A percentile compares a stretch with the other conserved stretches of the same genome.
Conservation (phyloP, 208 protist species). For the Balamuthia mandrillaris region DNA sequence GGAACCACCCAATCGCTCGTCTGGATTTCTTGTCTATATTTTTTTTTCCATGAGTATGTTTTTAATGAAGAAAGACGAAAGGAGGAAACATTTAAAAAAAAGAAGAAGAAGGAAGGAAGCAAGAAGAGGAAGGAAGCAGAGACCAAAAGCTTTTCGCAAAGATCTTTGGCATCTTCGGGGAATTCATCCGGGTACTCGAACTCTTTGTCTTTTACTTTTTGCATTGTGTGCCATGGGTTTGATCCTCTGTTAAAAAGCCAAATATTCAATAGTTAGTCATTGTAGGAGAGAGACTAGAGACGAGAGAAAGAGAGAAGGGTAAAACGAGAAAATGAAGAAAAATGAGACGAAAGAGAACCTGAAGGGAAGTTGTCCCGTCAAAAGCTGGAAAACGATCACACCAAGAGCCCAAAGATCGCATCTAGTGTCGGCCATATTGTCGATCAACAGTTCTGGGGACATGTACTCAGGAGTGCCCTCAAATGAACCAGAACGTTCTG, state of each 20-base stretch:
- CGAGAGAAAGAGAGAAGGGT: too few relatives aligned
- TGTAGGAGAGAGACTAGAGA: not conserved
- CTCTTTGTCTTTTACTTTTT: not conserved
- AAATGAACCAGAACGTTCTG: constrained; percentile 47
- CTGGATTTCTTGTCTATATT: not conserved
- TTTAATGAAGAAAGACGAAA: not conserved
- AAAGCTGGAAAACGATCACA: constrained; percentile 64
- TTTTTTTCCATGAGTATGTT: not conserved
- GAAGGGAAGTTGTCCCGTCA: constrained; percentile 53
- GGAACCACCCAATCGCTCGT: not conserved
- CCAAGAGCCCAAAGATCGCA: constrained; percentile 65
- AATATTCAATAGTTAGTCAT: not conserved
- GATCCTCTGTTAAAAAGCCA: not conserved
- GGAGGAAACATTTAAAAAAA: too few relatives aligned
- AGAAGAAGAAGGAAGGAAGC: too few relatives aligned
- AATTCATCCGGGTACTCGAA: constrained; percentile 17
- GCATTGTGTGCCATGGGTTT: not conserved
- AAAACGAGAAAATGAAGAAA: not conserved
- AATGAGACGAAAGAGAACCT: not conserved
- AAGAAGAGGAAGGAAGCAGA: too few relatives aligned
- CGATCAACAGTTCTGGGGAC: constrained; percentile 55
- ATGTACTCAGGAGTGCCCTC: constrained; percentile 62
- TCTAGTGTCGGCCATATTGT: constrained; percentile 38
- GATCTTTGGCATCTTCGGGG: not conserved
- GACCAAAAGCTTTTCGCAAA: not conserved